These are phyloP conservation scores for Brassica incana DNA, from an alignment of 345 rosid genomes.

Conservation along the genomic window DNA sequence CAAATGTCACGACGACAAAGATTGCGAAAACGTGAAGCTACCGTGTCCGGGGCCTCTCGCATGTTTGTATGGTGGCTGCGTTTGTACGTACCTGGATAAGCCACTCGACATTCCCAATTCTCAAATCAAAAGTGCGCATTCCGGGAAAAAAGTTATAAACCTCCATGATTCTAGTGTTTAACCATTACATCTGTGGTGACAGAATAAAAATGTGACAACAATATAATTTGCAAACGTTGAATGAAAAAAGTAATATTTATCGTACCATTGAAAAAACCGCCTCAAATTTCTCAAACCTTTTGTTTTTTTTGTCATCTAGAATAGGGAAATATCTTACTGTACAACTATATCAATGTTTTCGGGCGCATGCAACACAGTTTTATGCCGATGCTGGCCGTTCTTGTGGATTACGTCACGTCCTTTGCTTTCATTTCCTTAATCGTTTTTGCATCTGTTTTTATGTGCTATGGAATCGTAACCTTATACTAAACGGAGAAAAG, in stretches of 20 bases:
- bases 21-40: conserved; percentile 4
- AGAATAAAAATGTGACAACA: conserved; percentile 1
- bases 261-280: not conserved
- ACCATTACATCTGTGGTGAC: not conserved
- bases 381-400: too few species aligned
- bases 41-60: conserved; percentile 23
- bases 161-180: not conserved
- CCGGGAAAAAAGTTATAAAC: not conserved
- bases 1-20: not conserved
- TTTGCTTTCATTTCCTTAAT: too few species aligned
- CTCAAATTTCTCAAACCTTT: not conserved
- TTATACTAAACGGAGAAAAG: too few species aligned
- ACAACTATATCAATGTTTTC: too few species aligned
- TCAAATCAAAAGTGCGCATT: not conserved
- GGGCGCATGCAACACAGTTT: too few species aligned
- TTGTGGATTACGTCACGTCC: too few species aligned
- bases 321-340: not conserved
- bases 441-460: too few species aligned
- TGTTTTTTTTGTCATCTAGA: not conserved
- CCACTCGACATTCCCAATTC: not conserved
- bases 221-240: not conserved
- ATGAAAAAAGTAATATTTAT: not conserved
- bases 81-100: conserved; percentile 23
- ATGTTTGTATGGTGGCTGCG: conserved; percentile 17
- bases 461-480: too few species aligned